These are phyloP conservation scores for Neoconidiobolus thromboides DNA, from an alignment of 371 early-diverging fungal species.

Conservation along the genomic window DNA sequence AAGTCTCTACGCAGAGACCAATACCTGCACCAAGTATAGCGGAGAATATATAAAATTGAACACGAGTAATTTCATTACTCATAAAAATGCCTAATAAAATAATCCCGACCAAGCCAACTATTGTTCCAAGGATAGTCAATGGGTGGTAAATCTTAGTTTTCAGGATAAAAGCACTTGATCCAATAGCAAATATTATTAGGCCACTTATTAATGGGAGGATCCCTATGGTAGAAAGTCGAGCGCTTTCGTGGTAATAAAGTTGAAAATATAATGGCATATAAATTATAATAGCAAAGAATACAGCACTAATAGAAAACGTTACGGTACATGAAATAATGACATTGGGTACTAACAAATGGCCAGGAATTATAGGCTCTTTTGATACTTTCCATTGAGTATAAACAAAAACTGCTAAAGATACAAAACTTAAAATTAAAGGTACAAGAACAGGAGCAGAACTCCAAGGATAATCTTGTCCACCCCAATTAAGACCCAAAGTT, in stretches of 20 bases:
- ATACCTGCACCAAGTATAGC: not conserved
- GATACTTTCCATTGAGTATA: conserved; percentile 33
- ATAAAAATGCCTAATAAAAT: conserved; percentile 13
- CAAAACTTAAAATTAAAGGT: conserved; percentile 24
- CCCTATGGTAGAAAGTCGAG: conserved; percentile 34
- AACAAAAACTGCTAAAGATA: conserved; percentile 25
- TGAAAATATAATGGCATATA: conserved; percentile 29
- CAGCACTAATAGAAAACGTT: conserved; percentile 42
- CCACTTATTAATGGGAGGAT: conserved; percentile 31
- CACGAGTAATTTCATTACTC: not conserved
- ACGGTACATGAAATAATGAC: conserved; percentile 27
- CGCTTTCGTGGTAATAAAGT: conserved; percentile 31
- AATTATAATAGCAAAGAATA: conserved; percentile 46
- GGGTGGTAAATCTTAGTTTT: conserved; percentile 16
- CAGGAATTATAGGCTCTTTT: conserved; percentile 29
- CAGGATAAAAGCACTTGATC: conserved; percentile 13
- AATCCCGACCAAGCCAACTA: conserved; percentile 19
- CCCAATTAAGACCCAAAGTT: conserved; percentile 42
- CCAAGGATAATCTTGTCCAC: conserved; percentile 25
- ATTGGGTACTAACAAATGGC: conserved; percentile 21
- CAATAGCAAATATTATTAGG: conserved; percentile 14
- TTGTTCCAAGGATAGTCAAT: conserved; percentile 19
- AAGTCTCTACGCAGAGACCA: not conserved
- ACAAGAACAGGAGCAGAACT: conserved; percentile 23
- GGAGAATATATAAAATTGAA: not conserved